A percentile compares a stretch with the other conserved stretches of the same genome.
Conservation (phyloP, 2,329 filamentous ascomycete genomes). For the Penicillium sp. region DNA sequence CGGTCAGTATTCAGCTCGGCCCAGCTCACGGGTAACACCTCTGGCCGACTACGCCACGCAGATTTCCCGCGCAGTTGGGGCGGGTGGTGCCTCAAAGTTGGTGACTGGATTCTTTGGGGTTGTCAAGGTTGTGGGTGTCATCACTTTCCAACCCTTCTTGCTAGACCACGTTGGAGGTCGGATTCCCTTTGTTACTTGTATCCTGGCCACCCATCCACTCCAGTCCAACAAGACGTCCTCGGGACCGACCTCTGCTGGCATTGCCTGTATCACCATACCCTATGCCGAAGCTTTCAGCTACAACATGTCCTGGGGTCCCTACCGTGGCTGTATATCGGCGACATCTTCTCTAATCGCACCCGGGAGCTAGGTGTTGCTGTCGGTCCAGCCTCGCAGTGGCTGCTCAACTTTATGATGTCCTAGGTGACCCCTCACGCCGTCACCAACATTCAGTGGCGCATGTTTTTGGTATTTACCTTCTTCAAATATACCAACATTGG, state of each 20-base stretch:
- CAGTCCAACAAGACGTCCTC: constrained; percentile 29
- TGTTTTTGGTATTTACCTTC: constrained; percentile 52
- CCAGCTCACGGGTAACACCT: constrained; percentile 53
- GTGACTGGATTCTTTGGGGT: constrained; percentile 55
- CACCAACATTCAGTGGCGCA: constrained; percentile 49
- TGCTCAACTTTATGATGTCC: constrained; percentile 44
- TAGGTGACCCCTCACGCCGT: constrained; percentile 44
- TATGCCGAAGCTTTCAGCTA: constrained; percentile 49
- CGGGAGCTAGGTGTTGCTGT: constrained; percentile 36
- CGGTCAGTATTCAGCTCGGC: constrained; percentile 52
- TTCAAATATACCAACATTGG: constrained; percentile 49
- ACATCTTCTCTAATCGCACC: constrained; percentile 39
- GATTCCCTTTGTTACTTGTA: constrained; percentile 50
- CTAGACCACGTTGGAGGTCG: constrained; percentile 52
- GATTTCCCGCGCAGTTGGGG: constrained; percentile 52
- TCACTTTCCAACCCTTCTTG: constrained; percentile 49
- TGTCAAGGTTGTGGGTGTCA: constrained; percentile 51
- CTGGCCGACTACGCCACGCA: constrained; percentile 54
- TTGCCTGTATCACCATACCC: constrained; percentile 52
- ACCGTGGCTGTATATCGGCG: constrained; percentile 39
- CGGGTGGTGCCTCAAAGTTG: constrained; percentile 47
- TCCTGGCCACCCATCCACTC: constrained; percentile 49
- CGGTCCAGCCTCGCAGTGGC: constrained; percentile 39
- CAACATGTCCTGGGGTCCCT: constrained; percentile 43
- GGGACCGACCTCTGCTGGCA: constrained; percentile 37